A percentile compares a stretch with the other conserved stretches of the same genome.
Evolutionary conservation across 345 rosid genomes (phyloP).

Genomic region (Raphanus raphanistrum): DNA sequence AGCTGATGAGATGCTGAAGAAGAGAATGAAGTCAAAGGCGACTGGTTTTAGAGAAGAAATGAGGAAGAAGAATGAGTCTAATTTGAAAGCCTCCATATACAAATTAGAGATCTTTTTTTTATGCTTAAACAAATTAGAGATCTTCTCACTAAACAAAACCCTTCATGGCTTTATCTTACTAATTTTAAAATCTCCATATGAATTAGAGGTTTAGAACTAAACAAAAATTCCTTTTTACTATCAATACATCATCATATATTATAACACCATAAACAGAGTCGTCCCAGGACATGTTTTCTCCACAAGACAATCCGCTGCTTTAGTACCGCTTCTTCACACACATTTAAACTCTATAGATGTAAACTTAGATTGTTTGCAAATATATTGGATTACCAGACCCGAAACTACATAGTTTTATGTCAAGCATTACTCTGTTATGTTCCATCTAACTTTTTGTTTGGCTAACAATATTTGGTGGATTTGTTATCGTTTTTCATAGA

Average conservation of each 20-base stretch:
- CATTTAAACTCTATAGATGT: background rate
- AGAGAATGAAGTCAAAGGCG: background rate
- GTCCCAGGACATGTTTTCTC: too few species aligned
- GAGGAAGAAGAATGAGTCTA: background rate
- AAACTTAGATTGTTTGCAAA: background rate
- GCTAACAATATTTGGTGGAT: too few species aligned
- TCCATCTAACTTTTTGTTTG: too few species aligned
- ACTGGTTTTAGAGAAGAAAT: too few species aligned
- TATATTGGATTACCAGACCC: background rate
- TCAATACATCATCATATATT: too few species aligned
- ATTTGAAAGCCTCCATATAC: background rate
- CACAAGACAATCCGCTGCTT: too few species aligned
- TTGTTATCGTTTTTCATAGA: too few species aligned
- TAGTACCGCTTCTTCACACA: background rate
- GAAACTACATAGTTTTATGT: background rate
- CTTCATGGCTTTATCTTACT: too few species aligned
- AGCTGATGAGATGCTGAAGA: background rate
- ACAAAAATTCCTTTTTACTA: too few species aligned
- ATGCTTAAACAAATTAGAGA: background rate
- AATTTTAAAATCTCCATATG: background rate
- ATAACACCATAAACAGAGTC: too few species aligned
- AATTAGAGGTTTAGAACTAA: background rate
- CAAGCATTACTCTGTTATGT: background rate
- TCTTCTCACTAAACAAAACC: too few species aligned
- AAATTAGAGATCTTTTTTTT: background rate